Evolutionary conservation across 129 eudicot species (phyloP).

Genomic region (Flaveria brownii): DNA sequence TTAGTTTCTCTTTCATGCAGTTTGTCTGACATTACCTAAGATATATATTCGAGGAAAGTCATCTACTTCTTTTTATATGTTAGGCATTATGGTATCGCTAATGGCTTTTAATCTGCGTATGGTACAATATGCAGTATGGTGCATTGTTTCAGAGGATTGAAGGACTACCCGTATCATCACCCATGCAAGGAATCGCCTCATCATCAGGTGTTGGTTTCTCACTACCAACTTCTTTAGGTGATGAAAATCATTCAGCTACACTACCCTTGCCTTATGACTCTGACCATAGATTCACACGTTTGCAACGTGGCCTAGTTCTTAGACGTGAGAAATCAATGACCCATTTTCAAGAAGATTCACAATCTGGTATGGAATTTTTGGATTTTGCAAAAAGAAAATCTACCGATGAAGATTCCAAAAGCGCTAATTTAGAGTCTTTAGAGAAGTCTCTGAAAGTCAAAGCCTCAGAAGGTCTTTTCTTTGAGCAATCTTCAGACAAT

Average conservation of each 20-base stretch:
- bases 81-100: neutral
- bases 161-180: constrained; percentile 38
- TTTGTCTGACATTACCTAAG: neutral
- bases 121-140: constrained; percentile 39
- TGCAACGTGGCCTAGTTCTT: constrained; percentile 47
- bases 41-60: neutral
- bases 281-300: constrained; percentile 41
- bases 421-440: constrained; percentile 30
- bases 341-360: constrained; percentile 46
- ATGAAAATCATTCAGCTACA: constrained; percentile 26
- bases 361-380: constrained; percentile 36
- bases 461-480: constrained; percentile 26
- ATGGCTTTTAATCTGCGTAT: neutral
- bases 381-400: constrained; percentile 42
- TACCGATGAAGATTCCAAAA: constrained; percentile 29
- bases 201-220: constrained; percentile 36
- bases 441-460: constrained; percentile 36
- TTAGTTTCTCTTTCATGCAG: neutral
- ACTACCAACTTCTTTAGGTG: constrained; percentile 21
- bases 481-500: constrained; percentile 37
- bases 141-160: constrained; percentile 45
- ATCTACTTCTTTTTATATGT: neutral
- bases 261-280: constrained; percentile 43
- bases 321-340: constrained; percentile 47
- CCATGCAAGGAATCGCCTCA: constrained; percentile 29